Evolutionary conservation across 2,329 filamentous ascomycete species (phyloP).

Genomic region (Podosphaera fusca): DNA sequence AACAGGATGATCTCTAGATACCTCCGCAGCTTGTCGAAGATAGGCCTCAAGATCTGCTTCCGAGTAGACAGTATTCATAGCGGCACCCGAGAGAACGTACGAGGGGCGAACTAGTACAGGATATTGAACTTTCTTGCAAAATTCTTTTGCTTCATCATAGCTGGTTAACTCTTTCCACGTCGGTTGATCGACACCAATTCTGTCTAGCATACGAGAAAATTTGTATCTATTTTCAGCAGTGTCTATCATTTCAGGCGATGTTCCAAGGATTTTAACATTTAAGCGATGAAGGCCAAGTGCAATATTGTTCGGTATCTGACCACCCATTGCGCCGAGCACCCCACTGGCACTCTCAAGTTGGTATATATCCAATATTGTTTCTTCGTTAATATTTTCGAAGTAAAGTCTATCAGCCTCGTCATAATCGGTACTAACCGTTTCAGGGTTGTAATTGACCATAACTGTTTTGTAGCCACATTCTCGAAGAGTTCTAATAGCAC

Average conservation of each 20-base stretch:
- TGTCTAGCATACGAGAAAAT: slow-evolving; percentile 93
- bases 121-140: slow-evolving; percentile 76
- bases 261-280: slow-evolving; percentile 82
- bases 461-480: slow-evolving; percentile 75
- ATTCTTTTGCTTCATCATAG: slow-evolving; percentile 68
- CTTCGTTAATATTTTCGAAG: slow-evolving; percentile 84
- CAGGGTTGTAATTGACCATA: slow-evolving; percentile 88
- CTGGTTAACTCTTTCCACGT: slow-evolving; percentile 96
- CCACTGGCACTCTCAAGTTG: slow-evolving; percentile 63
- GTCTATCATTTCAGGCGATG: slow-evolving; percentile 97
- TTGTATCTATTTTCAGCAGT: slow-evolving; percentile 94
- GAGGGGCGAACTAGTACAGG: slow-evolving; percentile 88
- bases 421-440: slow-evolving; percentile 76
- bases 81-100: slow-evolving; percentile 87
- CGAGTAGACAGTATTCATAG: slow-evolving; percentile 98
- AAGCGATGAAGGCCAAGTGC: slow-evolving; percentile 69
- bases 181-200: slow-evolving; percentile 85
- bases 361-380: slow-evolving; percentile 85
- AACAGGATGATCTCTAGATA: slow-evolving; percentile 85
- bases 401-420: slow-evolving; percentile 88
- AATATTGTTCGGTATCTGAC: slow-evolving; percentile 95
- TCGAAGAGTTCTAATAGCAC: slow-evolving; percentile 75
- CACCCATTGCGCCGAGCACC: slow-evolving; percentile 86
- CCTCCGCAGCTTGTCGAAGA: slow-evolving; percentile 72
- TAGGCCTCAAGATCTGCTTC: slow-evolving; percentile 78